Evolutionary conservation across 139 green algal genomes (phyloP).

Genomic region (Auxenochlorella protothecoides): DNA sequence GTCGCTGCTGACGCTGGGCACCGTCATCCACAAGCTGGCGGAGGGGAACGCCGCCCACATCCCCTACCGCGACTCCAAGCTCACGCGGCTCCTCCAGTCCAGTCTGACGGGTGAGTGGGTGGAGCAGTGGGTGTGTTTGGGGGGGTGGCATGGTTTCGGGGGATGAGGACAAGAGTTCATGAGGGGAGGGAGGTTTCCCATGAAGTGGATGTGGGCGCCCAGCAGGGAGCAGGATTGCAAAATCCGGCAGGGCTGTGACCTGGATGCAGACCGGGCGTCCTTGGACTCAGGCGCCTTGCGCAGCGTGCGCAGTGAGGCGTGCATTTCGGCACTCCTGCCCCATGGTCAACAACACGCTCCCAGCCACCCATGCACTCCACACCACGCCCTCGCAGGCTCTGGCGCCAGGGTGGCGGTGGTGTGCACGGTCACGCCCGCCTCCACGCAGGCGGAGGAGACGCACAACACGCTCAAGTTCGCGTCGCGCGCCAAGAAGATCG

Average conservation of each 20-base stretch:
- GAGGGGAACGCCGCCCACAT: slow-evolving; percentile 57
- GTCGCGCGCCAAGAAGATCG: slow-evolving; percentile 68
- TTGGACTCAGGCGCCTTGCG: no score
- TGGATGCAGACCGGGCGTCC: no score
- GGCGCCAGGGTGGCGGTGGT: slow-evolving; percentile 68
- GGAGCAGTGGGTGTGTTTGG: no score
- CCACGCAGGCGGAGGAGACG: slow-evolving; percentile 78
- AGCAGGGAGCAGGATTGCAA: no score
- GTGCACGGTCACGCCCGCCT: slow-evolving; percentile 84
- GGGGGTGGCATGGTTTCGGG: no score
- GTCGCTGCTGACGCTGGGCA: slow-evolving; percentile 84
- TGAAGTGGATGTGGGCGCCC: no score
- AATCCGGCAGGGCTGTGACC: no score
- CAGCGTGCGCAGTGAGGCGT: no score
- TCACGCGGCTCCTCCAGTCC: slow-evolving; percentile 67
- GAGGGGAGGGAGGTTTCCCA: no score
- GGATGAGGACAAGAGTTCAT: no score
- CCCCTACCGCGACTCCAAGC: slow-evolving; percentile 82
- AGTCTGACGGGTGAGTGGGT: slow-evolving; percentile 10
- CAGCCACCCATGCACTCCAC: background rate
- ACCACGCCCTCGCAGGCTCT: slow-evolving; percentile 39
- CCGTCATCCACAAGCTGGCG: slow-evolving; percentile 79
- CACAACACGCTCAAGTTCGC: slow-evolving; percentile 99
- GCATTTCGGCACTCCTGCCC: no score
- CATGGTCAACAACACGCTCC: background rate